Evolutionary conservation across 2,329 filamentous ascomycete species (phyloP).

Genomic region (Paraphaeosphaeria sporulosa): DNA sequence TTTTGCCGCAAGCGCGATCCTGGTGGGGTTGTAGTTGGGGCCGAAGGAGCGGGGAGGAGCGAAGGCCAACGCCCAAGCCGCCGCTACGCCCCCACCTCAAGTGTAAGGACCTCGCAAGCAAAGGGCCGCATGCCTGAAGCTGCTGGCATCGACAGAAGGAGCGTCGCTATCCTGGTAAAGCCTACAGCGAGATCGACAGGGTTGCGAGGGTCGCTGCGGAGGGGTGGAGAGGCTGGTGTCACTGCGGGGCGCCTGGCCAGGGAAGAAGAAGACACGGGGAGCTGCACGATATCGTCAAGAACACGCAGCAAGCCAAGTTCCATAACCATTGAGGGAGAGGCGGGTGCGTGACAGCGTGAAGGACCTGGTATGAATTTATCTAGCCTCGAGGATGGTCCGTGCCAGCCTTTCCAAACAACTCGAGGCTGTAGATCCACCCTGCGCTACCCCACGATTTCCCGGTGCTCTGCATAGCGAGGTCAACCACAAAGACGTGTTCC

Average conservation of each 20-base stretch:
- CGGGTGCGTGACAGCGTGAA: neutral
- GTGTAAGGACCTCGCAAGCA: neutral
- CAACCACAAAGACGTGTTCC: slow-evolving; percentile 2
- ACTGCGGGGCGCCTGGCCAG: neutral
- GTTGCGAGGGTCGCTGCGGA: neutral
- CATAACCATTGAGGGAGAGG: neutral
- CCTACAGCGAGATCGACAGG: neutral
- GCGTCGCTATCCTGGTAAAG: neutral
- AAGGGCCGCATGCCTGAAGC: neutral
- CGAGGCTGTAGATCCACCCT: slow-evolving; percentile 2
- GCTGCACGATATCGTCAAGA: neutral
- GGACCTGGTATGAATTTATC: neutral
- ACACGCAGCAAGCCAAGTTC: neutral
- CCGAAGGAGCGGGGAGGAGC: neutral
- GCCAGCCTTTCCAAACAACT: neutral
- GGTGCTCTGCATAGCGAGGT: neutral
- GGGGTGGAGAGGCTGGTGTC: neutral
- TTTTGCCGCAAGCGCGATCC: neutral
- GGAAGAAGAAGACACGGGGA: neutral
- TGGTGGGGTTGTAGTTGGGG: slow-evolving; percentile 2
- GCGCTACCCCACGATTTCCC: neutral
- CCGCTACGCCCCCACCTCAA: slow-evolving; percentile 6
- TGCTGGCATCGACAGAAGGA: neutral
- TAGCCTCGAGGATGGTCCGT: slow-evolving; percentile 5
- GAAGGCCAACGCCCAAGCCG: neutral